Conservation (phyloP, 2,329 filamentous ascomycete genomes). For the Botrytis elliptica region DNA sequence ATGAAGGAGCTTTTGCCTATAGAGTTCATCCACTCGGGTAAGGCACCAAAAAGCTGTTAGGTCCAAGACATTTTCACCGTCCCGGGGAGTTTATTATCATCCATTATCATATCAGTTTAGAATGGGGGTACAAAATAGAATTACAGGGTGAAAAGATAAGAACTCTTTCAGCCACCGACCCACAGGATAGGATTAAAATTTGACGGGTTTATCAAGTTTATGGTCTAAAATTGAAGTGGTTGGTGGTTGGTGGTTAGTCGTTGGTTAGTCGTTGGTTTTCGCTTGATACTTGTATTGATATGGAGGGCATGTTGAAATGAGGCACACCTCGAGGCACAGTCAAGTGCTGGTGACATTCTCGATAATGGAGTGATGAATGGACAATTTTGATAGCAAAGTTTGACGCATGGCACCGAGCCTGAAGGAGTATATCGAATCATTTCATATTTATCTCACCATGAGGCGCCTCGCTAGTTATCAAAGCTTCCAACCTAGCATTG, state of each 20-base stretch:
- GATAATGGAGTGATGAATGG: neutral
- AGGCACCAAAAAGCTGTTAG: neutral
- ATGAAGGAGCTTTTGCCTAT: neutral
- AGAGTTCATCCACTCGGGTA: neutral
- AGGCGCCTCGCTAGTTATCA: neutral
- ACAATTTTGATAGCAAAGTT: neutral
- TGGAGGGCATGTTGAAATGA: neutral
- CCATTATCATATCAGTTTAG: neutral
- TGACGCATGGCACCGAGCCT: neutral
- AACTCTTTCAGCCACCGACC: slow-evolving; percentile 17
- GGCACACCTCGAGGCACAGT: slow-evolving; percentile 9
- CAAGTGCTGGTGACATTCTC: neutral
- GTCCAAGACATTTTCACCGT: neutral
- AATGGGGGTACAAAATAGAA: slow-evolving; percentile 3
- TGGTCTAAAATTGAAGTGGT: slow-evolving; percentile 1
- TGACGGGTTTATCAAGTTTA: neutral
- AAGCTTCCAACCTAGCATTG: neutral
- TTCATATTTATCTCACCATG: neutral
- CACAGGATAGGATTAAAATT: neutral
- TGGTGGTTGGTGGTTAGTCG: neutral
- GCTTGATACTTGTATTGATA: neutral
- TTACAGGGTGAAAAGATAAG: slow-evolving; percentile 18
- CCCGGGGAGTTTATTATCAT: neutral
- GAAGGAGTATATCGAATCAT: neutral
- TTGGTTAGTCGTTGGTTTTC: neutral